Base-by-base conservation (phyloP, 148 eudicot species). In the Drosera capensis region DNA sequence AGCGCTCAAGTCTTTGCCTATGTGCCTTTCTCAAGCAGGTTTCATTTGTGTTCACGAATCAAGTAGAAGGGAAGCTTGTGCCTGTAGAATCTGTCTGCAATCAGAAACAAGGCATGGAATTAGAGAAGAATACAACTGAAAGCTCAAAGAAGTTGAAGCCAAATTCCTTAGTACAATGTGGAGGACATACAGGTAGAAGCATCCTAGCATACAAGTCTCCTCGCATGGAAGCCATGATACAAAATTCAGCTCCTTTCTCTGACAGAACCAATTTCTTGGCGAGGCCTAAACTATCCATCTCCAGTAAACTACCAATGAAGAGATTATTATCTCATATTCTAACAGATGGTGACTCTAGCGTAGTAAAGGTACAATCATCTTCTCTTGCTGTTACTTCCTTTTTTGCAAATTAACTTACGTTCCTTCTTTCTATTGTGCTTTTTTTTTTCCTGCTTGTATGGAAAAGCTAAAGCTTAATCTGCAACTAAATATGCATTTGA, bases 11-110 rank as follows among this genome's bases (percentile, higher is more conserved):
- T 29, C 25, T 51, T 46, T 15, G 11, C n/a, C n/a, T 52, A 5
- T 34, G n/a, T 34, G 20, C 48, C 43, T 22, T 50, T 66, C n/a
- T n/a, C n/a, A n/a, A n/a, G 62, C 82, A 90, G 99, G 95, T 92
- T 35, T 43, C 82, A 52, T 92, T 92, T 74, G 95, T 81, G 48
- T 92, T 71, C 49, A 85, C 94, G 11, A 85, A 85, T 50, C 99
- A 92, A 72, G 77, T 92, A 62, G 85, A 49, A 9, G 99, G 99
- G 54, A 92, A 92, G 64, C 94, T 92, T 25, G 73, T 80, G 36
- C 99, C 99, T 31, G 55, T 75, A 23, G 99, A 92, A 62, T 78
- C 95, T 52, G 25, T 59, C 46, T 18, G 54, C 43, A 69, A 74
- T 20, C 63, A 60, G 60, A 52, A 20, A 7, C 55, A 36, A 37